These are phyloP conservation scores for Colletotrichum siamense DNA, from an alignment of 2,329 filamentous ascomycete species.

Conservation along the genomic window DNA sequence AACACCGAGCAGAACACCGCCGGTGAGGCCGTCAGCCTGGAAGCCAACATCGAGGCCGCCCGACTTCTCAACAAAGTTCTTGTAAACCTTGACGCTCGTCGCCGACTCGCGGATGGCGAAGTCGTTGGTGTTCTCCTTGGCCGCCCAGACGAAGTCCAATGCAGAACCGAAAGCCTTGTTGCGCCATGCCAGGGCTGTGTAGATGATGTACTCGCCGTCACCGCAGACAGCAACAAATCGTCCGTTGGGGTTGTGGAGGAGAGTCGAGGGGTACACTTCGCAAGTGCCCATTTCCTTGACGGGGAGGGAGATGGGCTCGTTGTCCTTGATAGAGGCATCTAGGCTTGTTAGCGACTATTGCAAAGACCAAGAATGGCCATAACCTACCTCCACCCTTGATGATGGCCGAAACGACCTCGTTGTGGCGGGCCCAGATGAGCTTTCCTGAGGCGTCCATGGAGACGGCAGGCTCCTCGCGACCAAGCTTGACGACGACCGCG, in stretches of 20 bases:
- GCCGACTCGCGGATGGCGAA: conserved; percentile 95
- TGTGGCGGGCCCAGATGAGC: conserved; percentile 94
- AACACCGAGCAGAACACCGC: conserved; percentile 89
- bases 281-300: conserved; percentile 96
- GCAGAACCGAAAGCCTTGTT: conserved; percentile 98
- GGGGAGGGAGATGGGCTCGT: conserved; percentile 81
- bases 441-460: conserved; percentile 98
- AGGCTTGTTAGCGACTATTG: conserved; percentile 30
- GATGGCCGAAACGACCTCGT: conserved; percentile 91
- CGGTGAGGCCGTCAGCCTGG: conserved; percentile 88
- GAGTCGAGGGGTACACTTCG: conserved; percentile 94
- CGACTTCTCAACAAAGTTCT: conserved; percentile 93
- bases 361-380: neutral
- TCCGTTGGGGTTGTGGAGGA: conserved; percentile 95
- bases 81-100: conserved; percentile 95
- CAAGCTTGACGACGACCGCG: conserved; percentile 97
- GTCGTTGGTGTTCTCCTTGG: conserved; percentile 97
- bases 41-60: conserved; percentile 93
- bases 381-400: conserved; percentile 82
- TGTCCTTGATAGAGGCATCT: conserved; percentile 87
- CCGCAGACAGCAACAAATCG: conserved; percentile 83
- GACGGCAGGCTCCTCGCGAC: conserved; percentile 93
- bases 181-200: conserved; percentile 93
- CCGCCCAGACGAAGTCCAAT: conserved; percentile 95
- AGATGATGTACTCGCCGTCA: conserved; percentile 98